Evolutionary conservation across 768 basidiomycete genomes (phyloP).

Genomic region (Serendipita sp.): DNA sequence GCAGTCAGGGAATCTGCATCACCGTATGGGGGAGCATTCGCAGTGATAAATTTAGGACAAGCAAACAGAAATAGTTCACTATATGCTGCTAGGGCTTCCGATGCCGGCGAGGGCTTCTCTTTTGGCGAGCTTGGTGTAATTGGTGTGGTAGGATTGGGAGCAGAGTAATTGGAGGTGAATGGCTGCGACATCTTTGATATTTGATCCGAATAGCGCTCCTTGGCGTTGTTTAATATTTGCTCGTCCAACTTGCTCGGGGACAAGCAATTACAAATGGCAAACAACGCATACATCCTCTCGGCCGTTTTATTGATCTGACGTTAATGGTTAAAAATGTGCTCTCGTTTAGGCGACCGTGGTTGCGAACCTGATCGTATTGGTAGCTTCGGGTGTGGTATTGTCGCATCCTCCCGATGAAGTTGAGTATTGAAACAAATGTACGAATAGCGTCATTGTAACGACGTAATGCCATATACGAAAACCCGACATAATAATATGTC

Average conservation of each 20-base stretch:
- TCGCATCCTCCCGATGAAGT: slow-evolving; percentile 91
- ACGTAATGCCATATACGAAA: slow-evolving; percentile 90
- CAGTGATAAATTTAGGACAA: slow-evolving; percentile 92
- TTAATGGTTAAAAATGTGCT: neutral
- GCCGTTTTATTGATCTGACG: slow-evolving; percentile 87
- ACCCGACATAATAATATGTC: slow-evolving; percentile 89
- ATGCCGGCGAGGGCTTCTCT: slow-evolving; percentile 13
- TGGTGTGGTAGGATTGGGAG: neutral
- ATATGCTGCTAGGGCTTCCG: slow-evolving; percentile 59
- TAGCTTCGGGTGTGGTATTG: slow-evolving; percentile 94
- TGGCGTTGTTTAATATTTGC: slow-evolving; percentile 82
- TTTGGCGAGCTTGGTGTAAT: slow-evolving; percentile 25
- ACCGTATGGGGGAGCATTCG: slow-evolving; percentile 88
- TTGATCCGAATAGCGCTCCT: slow-evolving; percentile 89
- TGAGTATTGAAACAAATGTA: slow-evolving; percentile 79
- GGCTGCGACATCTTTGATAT: slow-evolving; percentile 70
- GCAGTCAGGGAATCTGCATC: slow-evolving; percentile 45
- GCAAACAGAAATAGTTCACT: slow-evolving; percentile 89
- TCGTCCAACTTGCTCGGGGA: slow-evolving; percentile 89
- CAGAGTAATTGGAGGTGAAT: slow-evolving; percentile 21
- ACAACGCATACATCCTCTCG: slow-evolving; percentile 93
- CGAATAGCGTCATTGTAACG: slow-evolving; percentile 93
- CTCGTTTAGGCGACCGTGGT: neutral
- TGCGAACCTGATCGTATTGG: slow-evolving; percentile 77
- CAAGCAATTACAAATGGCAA: slow-evolving; percentile 83